phyloP scores from a whole-genome alignment of 176 grass and related monocot species.

The Elaeis guineensis region DNA sequence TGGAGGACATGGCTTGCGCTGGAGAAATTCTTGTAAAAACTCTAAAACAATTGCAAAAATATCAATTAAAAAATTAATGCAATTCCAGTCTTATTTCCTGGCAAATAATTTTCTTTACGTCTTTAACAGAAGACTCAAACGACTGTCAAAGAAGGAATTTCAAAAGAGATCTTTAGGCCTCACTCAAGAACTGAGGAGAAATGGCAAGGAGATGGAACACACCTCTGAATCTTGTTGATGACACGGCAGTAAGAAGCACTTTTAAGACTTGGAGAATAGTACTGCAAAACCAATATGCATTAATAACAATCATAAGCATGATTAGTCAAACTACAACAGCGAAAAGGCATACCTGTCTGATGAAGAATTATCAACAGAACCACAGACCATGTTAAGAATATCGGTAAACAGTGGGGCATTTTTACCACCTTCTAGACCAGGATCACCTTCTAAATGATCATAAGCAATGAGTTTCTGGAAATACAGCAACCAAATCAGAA shows the following conservation, averaged over 20 bases:
- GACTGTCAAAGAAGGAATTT: too few species aligned
- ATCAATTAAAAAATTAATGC: too few species aligned
- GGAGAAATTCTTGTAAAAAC: too few species aligned
- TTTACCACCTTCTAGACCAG: conserved; percentile 90
- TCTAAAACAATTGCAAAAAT: too few species aligned
- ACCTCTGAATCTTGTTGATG: conserved; percentile 99
- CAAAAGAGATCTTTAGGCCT: too few species aligned
- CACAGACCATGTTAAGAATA: conserved; percentile 78
- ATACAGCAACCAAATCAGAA: conserved; percentile 33
- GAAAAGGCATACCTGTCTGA: conserved; percentile 62
- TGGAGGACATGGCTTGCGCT: too few species aligned
- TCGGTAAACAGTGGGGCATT: conserved; percentile 82
- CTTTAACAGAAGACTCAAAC: too few species aligned
- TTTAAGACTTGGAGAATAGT: conserved; percentile 97
- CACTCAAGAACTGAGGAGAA: background rate
- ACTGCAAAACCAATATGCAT: conserved; percentile 31
- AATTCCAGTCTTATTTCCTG: too few species aligned
- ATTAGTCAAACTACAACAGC: conserved; percentile 12
- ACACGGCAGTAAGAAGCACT: conserved; percentile 95
- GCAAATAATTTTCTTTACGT: too few species aligned
- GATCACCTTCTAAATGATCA: conserved; percentile 99
- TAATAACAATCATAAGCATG: conserved; percentile 2
- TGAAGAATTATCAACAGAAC: conserved; percentile 91
- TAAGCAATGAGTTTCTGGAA: conserved; percentile 99
- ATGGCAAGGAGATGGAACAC: conserved; percentile 15